phyloP scores from a whole-genome alignment of 495 filamentous ascomycete genomes.

The Tuber borchii region DNA sequence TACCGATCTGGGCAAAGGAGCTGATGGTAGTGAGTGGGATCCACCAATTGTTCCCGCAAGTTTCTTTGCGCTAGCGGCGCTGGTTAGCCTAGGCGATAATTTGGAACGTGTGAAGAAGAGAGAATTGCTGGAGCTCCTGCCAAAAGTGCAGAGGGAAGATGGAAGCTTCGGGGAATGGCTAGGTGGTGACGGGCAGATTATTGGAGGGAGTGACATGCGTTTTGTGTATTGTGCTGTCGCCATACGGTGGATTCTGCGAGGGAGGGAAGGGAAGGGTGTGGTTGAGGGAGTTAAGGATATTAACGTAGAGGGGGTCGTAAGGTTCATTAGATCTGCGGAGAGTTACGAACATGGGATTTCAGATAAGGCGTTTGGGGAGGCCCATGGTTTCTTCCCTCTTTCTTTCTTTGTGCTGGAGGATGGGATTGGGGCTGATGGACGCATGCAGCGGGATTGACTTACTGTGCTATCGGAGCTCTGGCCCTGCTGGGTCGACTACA shows the following conservation, averaged over 20 bases:
- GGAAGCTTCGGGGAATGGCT: conserved; percentile 88
- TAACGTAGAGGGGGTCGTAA: conserved; percentile 60
- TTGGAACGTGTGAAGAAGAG: conserved; percentile 55
- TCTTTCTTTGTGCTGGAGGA: conserved; percentile 2
- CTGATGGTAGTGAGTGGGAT: conserved; percentile 55
- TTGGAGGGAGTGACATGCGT: conserved; percentile 74
- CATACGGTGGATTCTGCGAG: conserved; percentile 75
- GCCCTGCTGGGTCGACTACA: conserved; percentile 57
- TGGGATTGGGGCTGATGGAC: conserved; percentile 27
- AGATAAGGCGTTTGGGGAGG: conserved; percentile 73
- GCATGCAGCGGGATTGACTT: conserved; percentile 70
- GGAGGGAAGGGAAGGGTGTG: conserved; percentile 50
- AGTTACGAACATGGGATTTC: conserved; percentile 86
- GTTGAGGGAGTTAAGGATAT: conserved; percentile 61
- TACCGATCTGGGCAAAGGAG: conserved; percentile 50
- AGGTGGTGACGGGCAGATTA: conserved; percentile 54
- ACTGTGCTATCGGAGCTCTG: conserved; percentile 72
- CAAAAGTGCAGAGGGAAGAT: conserved; percentile 67
- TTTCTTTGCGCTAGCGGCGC: conserved; percentile 70
- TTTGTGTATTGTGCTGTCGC: conserved; percentile 77
- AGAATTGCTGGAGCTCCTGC: conserved; percentile 66
- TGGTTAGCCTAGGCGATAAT: conserved; percentile 65
- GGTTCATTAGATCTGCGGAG: conserved; percentile 67
- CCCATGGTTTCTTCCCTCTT: conserved; percentile 65
- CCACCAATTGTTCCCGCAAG: conserved; percentile 79